A percentile compares a stretch with the other conserved stretches of the same genome.
Evolutionary conservation across 139 green algal species (phyloP).

Genomic region (Monoraphidium neglectum): DNA sequence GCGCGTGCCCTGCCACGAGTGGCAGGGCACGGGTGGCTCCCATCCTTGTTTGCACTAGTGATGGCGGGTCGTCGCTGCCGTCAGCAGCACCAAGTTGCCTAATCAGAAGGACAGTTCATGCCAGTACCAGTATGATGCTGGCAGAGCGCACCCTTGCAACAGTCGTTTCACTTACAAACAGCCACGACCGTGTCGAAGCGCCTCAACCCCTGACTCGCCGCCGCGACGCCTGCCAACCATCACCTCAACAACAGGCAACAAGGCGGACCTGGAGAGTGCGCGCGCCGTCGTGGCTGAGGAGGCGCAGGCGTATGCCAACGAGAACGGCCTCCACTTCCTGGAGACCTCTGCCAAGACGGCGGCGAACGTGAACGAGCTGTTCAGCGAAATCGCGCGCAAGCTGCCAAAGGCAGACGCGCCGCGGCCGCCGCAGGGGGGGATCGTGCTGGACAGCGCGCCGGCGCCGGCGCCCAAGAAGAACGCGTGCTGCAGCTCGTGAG

Average conservation of each 20-base stretch:
- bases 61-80: too few relatives aligned
- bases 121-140: too few relatives aligned
- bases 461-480: conserved; percentile 14
- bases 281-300: conserved; percentile 68
- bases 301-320: conserved; percentile 81
- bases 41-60: too few relatives aligned
- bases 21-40: too few relatives aligned
- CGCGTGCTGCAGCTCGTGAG: conserved; percentile 22
- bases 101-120: too few relatives aligned
- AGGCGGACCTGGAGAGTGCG: conserved; percentile 84
- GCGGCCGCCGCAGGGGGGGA: conserved; percentile 24
- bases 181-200: too few relatives aligned
- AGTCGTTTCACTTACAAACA: too few relatives aligned
- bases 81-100: too few relatives aligned
- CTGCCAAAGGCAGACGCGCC: conserved; percentile 48
- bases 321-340: conserved; percentile 86
- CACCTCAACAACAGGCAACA: conserved; percentile 79
- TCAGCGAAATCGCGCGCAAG: conserved; percentile 77
- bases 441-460: conserved; percentile 25
- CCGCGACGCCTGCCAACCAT: too few relatives aligned
- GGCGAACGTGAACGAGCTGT: conserved; percentile 87
- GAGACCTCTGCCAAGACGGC: conserved; percentile 92
- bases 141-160: too few relatives aligned
- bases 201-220: too few relatives aligned
- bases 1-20: too few relatives aligned